Conservation (phyloP, 78 protist genomes). For the Dictyostelium brefeldianum region DNA sequence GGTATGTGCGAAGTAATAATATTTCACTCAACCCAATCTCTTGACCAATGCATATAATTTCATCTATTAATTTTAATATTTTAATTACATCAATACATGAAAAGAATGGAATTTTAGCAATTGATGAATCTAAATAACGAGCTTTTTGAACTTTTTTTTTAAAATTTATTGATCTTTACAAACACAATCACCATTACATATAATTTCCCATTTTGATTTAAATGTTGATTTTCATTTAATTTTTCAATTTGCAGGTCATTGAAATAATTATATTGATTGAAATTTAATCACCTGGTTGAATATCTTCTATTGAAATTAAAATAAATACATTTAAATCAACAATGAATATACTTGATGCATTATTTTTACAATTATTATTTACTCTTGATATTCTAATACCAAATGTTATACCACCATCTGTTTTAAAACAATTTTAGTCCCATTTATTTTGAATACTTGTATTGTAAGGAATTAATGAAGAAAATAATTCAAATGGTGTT, state of each 20-base stretch:
- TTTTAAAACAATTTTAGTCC: too few relatives aligned
- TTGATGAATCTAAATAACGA: conserved; percentile 25
- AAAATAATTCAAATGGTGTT: not conserved
- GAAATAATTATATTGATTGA: conserved; percentile 37
- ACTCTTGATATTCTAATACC: conserved; percentile 53
- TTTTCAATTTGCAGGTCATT: too few relatives aligned
- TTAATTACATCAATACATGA: not conserved
- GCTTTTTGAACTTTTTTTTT: conserved; percentile 20
- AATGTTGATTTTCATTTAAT: too few relatives aligned
- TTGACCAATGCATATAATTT: not conserved
- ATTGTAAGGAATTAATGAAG: too few relatives aligned
- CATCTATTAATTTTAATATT: not conserved
- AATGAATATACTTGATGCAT: conserved; percentile 26
- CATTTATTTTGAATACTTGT: too few relatives aligned
- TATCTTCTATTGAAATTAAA: conserved; percentile 27
- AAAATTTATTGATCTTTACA: not conserved
- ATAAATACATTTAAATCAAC: conserved; percentile 28
- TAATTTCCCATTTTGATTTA: conserved; percentile 24
- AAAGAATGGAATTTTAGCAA: not conserved
- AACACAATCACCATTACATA: conserved; percentile 9
- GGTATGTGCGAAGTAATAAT: conserved; percentile 14
- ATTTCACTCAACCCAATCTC: not conserved
- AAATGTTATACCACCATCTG: conserved; percentile 8
- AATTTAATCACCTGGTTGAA: conserved; percentile 25
- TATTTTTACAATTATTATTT: conserved; percentile 39